phyloP scores from a whole-genome alignment of 257 asterid species.

The Solanum medicagineum region DNA sequence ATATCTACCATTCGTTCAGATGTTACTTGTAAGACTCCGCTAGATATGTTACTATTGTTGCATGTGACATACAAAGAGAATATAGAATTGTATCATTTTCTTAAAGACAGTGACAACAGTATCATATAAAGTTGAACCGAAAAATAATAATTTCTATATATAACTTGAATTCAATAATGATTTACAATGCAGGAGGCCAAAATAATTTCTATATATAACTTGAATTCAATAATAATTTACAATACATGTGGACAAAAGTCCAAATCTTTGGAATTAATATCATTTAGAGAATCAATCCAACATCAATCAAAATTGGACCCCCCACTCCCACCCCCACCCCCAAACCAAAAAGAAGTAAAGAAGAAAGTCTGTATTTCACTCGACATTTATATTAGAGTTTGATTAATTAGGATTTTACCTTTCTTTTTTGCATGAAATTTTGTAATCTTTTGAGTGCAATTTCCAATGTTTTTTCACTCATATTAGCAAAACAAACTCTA shows the following conservation, averaged over 20 bases:
- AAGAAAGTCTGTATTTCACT: neutral
- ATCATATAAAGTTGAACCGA: neutral
- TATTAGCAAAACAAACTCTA: constrained; percentile 41
- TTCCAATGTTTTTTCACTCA: constrained; percentile 28
- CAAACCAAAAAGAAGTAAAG: neutral
- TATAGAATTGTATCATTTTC: neutral
- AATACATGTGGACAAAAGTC: neutral
- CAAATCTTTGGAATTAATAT: neutral
- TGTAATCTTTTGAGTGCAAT: constrained; percentile 32
- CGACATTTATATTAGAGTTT: too few species aligned
- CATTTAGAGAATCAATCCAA: neutral
- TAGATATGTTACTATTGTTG: too few species aligned
- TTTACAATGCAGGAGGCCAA: too few species aligned
- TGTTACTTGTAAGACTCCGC: too few species aligned
- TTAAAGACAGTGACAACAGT: neutral
- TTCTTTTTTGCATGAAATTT: constrained; percentile 23
- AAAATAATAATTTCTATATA: neutral
- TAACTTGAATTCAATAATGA: neutral
- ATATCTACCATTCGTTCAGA: too few species aligned
- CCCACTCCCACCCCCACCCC: neutral
- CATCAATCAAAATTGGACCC: neutral
- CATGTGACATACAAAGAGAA: neutral
- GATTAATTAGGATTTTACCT: rapidly evolving
- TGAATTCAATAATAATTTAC: neutral
- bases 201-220: neutral